A percentile compares a stretch with the other conserved stretches of the same genome.
phyloP scores from a whole-genome alignment of 768 basidiomycete genomes.

The Tylopilus plumbeoviolaceoides region DNA sequence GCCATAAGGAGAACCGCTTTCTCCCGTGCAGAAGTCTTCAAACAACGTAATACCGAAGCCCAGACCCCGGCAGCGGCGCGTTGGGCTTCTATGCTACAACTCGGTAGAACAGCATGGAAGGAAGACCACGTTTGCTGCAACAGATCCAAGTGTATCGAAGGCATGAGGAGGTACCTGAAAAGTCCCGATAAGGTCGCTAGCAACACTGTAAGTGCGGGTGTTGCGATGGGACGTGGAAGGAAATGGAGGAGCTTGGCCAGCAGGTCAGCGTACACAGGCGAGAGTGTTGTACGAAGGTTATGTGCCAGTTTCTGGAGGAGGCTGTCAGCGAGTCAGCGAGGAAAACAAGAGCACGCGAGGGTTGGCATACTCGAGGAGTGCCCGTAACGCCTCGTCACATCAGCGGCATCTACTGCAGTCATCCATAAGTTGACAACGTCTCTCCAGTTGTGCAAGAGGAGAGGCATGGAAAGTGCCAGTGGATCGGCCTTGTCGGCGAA shows the following conservation, averaged over 20 bases:
- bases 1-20: constrained; percentile 55
- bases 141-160: constrained; percentile 49
- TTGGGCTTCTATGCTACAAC: constrained; percentile 68
- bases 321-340: constrained; percentile 4
- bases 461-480: constrained; percentile 70
- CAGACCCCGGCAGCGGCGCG: constrained; percentile 83
- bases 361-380: constrained; percentile 67
- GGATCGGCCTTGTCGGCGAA: constrained; percentile 61
- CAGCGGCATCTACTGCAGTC: constrained; percentile 49
- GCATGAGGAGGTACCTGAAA: constrained; percentile 71
- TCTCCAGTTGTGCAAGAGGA: constrained; percentile 77
- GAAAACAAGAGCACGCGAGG: not conserved
- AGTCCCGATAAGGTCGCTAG: constrained; percentile 64
- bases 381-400: constrained; percentile 69
- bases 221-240: constrained; percentile 55
- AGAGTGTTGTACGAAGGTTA: constrained; percentile 75
- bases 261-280: constrained; percentile 55
- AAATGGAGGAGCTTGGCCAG: constrained; percentile 53
- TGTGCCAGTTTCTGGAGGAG: constrained; percentile 68
- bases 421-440: constrained; percentile 67
- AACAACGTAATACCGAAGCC: constrained; percentile 70
- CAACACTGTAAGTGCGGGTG: constrained; percentile 56
- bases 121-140: constrained; percentile 58
- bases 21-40: constrained; percentile 58
- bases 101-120: constrained; percentile 47